Percentiles rank a stretch among this genome's conserved stretches.
These are phyloP conservation scores for Rhizopus microsporus DNA, from an alignment of 371 early-diverging fungal species.

Conservation along the genomic window DNA sequence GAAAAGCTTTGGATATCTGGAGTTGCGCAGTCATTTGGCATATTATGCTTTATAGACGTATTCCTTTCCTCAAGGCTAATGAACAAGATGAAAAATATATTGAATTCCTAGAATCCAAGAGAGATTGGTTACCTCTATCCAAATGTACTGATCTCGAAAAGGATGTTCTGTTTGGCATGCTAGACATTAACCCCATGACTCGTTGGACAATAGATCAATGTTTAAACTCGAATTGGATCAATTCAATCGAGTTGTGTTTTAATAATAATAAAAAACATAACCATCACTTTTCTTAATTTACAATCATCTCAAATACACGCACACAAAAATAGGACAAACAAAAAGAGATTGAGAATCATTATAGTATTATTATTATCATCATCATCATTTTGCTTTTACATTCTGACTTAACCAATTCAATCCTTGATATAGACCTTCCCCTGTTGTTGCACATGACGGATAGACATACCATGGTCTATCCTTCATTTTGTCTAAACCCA, in stretches of 20 bases:
- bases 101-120: slow-evolving; percentile 49
- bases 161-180: slow-evolving; percentile 44
- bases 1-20: slow-evolving; percentile 79
- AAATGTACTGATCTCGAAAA: slow-evolving; percentile 33
- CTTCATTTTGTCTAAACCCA: slow-evolving; percentile 75
- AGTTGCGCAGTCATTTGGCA: slow-evolving; percentile 83
- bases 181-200: slow-evolving; percentile 46
- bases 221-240: slow-evolving; percentile 47
- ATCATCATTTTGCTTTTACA: slow-evolving; percentile 49
- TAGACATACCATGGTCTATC: slow-evolving; percentile 86
- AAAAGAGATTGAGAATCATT: no score
- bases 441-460: slow-evolving; percentile 84
- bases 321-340: no score
- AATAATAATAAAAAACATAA: slow-evolving; percentile 24
- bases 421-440: slow-evolving; percentile 88
- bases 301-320: no score
- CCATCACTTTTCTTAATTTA: slow-evolving; percentile 21
- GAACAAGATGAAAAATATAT: slow-evolving; percentile 65
- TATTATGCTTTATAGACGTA: slow-evolving; percentile 75
- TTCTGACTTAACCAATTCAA: slow-evolving; percentile 89
- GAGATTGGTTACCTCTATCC: slow-evolving; percentile 58
- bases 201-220: slow-evolving; percentile 50
- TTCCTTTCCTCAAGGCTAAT: slow-evolving; percentile 57
- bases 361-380: slow-evolving; percentile 1
- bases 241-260: slow-evolving; percentile 38